These are phyloP conservation scores for Alopecurus myosuroides DNA, from an alignment of 176 grass and related monocot genomes.

Conservation along the genomic window DNA sequence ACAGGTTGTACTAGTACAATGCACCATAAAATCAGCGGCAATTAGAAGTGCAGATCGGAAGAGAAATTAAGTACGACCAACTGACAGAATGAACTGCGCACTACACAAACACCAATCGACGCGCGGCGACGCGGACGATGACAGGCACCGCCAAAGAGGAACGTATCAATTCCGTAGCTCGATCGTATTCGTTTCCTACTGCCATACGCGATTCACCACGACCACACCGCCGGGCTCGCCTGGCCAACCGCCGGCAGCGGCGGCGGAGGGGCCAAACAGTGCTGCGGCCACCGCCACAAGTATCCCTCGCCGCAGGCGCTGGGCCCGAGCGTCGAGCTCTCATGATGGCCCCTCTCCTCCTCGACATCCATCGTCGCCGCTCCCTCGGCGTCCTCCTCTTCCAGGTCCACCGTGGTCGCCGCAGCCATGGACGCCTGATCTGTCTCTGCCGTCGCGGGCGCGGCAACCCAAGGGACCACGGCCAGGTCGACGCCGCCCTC, in stretches of 20 bases:
- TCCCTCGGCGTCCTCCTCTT: background rate
- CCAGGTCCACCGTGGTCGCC: background rate
- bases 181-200: background rate
- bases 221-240: conserved; percentile 28
- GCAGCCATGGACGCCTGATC: background rate
- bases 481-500: conserved; percentile 5
- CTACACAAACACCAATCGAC: background rate
- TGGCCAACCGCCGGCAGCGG: conserved; percentile 6
- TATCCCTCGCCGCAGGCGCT: background rate
- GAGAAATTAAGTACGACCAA: background rate
- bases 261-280: conserved; percentile 14
- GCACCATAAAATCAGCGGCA: background rate
- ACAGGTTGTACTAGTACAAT: too few relatives aligned
- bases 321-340: background rate
- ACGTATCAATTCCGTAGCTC: background rate
- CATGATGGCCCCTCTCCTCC: background rate
- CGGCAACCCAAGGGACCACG: conserved; percentile 24
- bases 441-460: background rate
- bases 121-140: background rate
- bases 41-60: background rate
- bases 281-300: conserved; percentile 29
- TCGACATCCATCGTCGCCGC: conserved; percentile 39
- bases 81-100: background rate
- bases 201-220: conserved; percentile 11
- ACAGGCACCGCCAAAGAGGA: background rate